Evolutionary conservation across 23 red algal genomes (phyloP), one percentile per base, ranked within the genome.

Genomic region (Gracilariopsis chorda): DNA sequence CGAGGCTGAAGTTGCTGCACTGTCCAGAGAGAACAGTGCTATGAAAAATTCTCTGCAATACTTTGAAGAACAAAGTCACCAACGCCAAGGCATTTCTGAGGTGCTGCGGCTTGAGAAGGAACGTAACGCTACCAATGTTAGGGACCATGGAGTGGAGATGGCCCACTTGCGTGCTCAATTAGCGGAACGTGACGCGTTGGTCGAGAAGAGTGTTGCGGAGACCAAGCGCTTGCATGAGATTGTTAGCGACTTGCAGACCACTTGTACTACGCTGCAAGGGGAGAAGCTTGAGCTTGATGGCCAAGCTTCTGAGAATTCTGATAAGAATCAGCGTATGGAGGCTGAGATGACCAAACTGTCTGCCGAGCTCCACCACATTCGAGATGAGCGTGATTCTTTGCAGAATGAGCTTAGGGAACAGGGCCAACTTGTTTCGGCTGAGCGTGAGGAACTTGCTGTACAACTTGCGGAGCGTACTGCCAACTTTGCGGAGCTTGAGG

Each of bases 401-500:
- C 33, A 68, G 32, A 36, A 16, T 20, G 62, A 68, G 33, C 34
- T 68, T 19, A 19, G 1, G 2, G 62, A 68, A 39, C 62, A 68
- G 21, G 1, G 33, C n/a, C 62, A 36, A 30, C 35, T 68, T 25
- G 62, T 68, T 2, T 13, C 62, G 2, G 51, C 43, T 6, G 80
- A 84, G 57, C 34, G 80, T n/a, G 80, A 84, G 19, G 44, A 61
- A 24, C 44, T 84, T 47, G 56, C 44, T 14, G 16, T 17, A 10
- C 52, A 84, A 47, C 34, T 84, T 53, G 80, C 53, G 33, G 80
- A 84, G 13, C 55, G 80, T 1, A 84, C 80, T 12, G 58, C 33
- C 0, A 63, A 68, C 53, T 84, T 84, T 32, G 80, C 45, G 16
- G 37, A 44, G 56, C 56, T 84, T 33, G 80, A 84, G 80, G 58